These are phyloP conservation scores for Pseudocercospora macadamiae DNA, from an alignment of 2,329 filamentous ascomycete species.

Conservation along the genomic window DNA sequence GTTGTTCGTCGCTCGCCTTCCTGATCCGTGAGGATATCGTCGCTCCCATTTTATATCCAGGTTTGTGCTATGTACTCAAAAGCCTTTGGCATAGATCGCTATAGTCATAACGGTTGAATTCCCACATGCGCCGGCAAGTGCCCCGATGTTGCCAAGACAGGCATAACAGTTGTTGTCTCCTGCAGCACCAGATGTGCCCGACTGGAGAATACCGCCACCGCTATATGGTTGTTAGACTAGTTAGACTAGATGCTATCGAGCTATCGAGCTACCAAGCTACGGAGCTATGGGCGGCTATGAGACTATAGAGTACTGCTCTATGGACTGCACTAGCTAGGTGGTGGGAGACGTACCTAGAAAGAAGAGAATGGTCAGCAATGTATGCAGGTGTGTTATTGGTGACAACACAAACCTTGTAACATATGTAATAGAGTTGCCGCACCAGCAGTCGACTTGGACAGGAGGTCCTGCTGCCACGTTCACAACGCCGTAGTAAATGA, in stretches of 20 bases:
- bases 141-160: conserved; percentile 26
- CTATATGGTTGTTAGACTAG: conserved; percentile 6
- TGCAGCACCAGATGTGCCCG: conserved; percentile 17
- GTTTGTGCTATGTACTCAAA: background rate
- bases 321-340: background rate
- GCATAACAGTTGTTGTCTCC: conserved; percentile 34
- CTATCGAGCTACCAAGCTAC: background rate
- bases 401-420: conserved; percentile 31
- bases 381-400: no score
- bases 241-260: background rate
- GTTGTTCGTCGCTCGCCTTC: background rate
- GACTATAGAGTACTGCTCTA: conserved; percentile 3
- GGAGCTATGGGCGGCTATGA: background rate
- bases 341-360: background rate
- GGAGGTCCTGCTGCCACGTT: conserved; percentile 23
- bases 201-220: background rate
- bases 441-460: conserved; percentile 34
- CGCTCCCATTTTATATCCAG: background rate
- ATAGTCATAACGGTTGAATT: conserved; percentile 31
- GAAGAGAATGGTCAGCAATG: background rate
- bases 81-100: conserved; percentile 35
- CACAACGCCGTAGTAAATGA: conserved; percentile 34
- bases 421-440: conserved; percentile 32
- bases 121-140: conserved; percentile 31
- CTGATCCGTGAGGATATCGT: background rate